Percentiles rank a stretch among this genome's conserved stretches.
Conservation (phyloP, 2,329 filamentous ascomycete species). For the Neofusicoccum laricinum region DNA sequence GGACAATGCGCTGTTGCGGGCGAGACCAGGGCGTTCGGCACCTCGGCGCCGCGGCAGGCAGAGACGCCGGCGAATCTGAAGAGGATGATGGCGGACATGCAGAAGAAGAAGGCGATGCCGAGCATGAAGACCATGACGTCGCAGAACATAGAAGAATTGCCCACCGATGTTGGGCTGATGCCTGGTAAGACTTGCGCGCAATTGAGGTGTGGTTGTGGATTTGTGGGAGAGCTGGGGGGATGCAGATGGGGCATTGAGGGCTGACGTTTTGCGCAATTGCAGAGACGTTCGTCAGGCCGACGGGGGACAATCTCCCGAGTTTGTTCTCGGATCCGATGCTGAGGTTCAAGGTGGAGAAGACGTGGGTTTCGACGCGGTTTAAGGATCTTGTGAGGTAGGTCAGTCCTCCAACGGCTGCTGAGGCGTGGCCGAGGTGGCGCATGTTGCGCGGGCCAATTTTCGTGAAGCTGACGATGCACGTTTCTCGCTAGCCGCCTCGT, state of each 20-base stretch:
- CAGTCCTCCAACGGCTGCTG: not conserved
- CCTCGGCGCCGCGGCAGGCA: not conserved
- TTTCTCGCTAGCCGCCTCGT: constrained; percentile 5
- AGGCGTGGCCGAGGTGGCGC: too few species aligned
- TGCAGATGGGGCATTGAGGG: not conserved
- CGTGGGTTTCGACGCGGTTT: constrained; percentile 15
- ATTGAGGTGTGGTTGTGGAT: not conserved
- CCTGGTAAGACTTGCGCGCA: constrained; percentile 18
- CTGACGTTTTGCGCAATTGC: not conserved
- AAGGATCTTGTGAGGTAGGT: constrained; percentile 23
- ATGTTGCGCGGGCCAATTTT: constrained; percentile 8
- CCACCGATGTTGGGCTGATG: constrained; percentile 22
- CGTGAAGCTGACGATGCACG: not conserved
- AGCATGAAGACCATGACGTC: not conserved
- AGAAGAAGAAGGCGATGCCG: not conserved
- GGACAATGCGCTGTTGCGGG: not conserved
- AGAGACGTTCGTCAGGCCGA: constrained; percentile 39
- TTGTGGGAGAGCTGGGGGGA: too few species aligned
- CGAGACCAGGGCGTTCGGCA: not conserved
- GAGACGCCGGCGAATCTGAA: not conserved
- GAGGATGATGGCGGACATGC: constrained; percentile 8
- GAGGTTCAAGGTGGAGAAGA: constrained; percentile 28
- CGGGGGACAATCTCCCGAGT: constrained; percentile 27
- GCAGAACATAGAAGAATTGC: constrained; percentile 3
- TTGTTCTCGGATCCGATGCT: constrained; percentile 23